Base-by-base conservation (phyloP, 2,329 filamentous ascomycete species). In the Proliferodiscus dingleyae region DNA sequence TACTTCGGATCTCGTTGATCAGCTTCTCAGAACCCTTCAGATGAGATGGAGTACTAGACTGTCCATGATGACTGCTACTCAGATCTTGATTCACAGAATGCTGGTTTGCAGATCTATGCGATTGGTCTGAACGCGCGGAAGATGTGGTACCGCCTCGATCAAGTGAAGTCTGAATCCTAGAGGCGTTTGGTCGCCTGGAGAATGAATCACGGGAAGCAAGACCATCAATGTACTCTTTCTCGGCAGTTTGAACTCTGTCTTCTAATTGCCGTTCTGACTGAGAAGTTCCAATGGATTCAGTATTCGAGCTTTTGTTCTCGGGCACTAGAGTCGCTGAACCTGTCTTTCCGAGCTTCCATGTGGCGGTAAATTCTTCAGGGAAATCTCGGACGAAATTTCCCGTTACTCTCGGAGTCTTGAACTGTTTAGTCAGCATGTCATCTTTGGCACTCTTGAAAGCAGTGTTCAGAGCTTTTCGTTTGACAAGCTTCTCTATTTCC, bases 371-470 rank as follows among this genome's bases (percentile, higher is more conserved):
- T 3, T 77, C 73, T 47, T 78, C 73, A 0, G 74, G 72, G 47
- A 77, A 78, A 55, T 78, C 75, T 24, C 68, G 69, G 7, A 63
- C 61, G 49, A 70, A 77, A 50, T 71, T 74, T 3, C 74, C 74
- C 7, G 71, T 74, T 39, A 77, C 46, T 8, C 48, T 56, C 11
- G 37, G 43, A 18, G 19, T 2, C 13, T 15, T 26, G 11, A 11
- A 11, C 24, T 26, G 24, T 26, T 26, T 26, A 6, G 11, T 26
- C 6, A 11, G 6, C 11, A 26, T 26, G 6, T 26, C 18, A 3
- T 32, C 34, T 26, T 53, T 43, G 1, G 43, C 19, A 9, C 43
- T 41, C 5, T 58, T 40, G 33, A 55, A 63, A 21, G 56, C 48
- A 10, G 50, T 36, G 37, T 64, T 61, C 16, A 64, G 45, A 23